Evolutionary conservation across 805 yeast species (phyloP).

Genomic region (Yarrowia deformans): DNA sequence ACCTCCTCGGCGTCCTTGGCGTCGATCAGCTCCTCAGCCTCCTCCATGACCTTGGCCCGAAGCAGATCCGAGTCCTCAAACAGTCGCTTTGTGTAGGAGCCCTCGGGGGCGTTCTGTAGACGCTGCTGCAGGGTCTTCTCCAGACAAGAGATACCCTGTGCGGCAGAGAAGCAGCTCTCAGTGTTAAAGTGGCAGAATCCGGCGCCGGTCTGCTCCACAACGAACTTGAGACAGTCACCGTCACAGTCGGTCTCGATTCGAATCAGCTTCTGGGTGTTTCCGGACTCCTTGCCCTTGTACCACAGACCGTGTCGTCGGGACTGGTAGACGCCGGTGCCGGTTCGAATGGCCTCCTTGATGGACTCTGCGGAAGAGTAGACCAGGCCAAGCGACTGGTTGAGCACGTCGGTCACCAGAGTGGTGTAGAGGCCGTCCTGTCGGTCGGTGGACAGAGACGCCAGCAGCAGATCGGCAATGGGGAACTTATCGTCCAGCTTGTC

Average conservation of each 20-base stretch:
- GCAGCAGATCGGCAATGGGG: conserved; percentile 56
- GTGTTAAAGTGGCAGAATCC: conserved; percentile 93
- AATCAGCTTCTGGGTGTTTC: conserved; percentile 84
- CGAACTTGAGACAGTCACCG: conserved; percentile 85
- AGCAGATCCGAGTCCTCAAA: conserved; percentile 79
- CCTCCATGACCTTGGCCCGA: conserved; percentile 87
- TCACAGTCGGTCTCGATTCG: conserved; percentile 85
- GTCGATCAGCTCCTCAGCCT: conserved; percentile 93
- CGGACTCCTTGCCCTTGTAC: conserved; percentile 97
- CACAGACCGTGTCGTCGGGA: conserved; percentile 89
- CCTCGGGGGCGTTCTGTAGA: conserved; percentile 75
- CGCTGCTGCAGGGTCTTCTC: conserved; percentile 73
- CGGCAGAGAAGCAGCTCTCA: conserved; percentile 79
- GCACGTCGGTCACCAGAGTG: conserved; percentile 75
- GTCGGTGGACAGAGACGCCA: conserved; percentile 71
- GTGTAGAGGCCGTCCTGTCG: conserved; percentile 86
- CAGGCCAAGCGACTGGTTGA: conserved; percentile 80
- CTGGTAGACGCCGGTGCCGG: conserved; percentile 89
- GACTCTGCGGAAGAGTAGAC: conserved; percentile 90
- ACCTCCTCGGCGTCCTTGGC: conserved; percentile 73
- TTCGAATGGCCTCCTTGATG: conserved; percentile 78
- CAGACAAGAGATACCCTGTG: conserved; percentile 70
- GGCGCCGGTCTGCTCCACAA: conserved; percentile 81
- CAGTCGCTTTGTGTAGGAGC: conserved; percentile 91
- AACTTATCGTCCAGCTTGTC: conserved; percentile 42